These are phyloP conservation scores for Hanseniaspora opuntiae DNA, from an alignment of 805 yeast genomes.

Conservation along the genomic window DNA sequence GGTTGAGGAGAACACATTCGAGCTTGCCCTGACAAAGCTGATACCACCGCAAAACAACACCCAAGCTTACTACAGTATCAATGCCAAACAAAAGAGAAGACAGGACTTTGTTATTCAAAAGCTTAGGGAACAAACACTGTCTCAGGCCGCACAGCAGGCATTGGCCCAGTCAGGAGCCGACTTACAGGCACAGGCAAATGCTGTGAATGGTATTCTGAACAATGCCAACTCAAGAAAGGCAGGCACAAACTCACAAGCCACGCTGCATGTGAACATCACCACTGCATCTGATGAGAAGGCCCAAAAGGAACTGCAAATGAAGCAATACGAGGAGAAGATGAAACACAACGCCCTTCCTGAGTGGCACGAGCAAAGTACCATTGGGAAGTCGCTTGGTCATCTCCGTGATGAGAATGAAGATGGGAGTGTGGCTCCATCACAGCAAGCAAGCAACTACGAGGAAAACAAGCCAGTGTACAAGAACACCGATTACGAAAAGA, in stretches of 20 bases:
- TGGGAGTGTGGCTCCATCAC: slow-evolving; percentile 16
- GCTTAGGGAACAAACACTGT: slow-evolving; percentile 12
- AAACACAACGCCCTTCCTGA: slow-evolving; percentile 91
- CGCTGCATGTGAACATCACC: slow-evolving; percentile 75
- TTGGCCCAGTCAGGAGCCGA: slow-evolving; percentile 17
- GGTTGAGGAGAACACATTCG: slow-evolving; percentile 81
- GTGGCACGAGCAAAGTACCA: slow-evolving; percentile 89
- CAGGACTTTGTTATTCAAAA: slow-evolving; percentile 15
- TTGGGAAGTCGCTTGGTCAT: slow-evolving; percentile 53
- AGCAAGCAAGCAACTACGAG: slow-evolving; percentile 12
- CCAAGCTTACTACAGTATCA: slow-evolving; percentile 54
- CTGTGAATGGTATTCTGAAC: slow-evolving; percentile 24
- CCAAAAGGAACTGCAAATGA: slow-evolving; percentile 49
- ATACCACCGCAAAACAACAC: slow-evolving; percentile 71
- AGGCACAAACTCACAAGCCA: slow-evolving; percentile 60
- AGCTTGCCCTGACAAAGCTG: slow-evolving; percentile 63
- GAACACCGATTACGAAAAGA: slow-evolving; percentile 35
- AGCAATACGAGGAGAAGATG: slow-evolving; percentile 56
- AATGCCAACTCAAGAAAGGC: slow-evolving; percentile 35
- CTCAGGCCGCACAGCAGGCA: slow-evolving; percentile 22
- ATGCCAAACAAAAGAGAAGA: slow-evolving; percentile 32
- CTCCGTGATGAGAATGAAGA: slow-evolving; percentile 39
- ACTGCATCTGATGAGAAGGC: slow-evolving; percentile 73
- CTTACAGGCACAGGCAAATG: slow-evolving; percentile 15
- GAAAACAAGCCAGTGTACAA: slow-evolving; percentile 15